A percentile compares a stretch with the other conserved stretches of the same genome.
These are phyloP conservation scores for Madurella mycetomatis DNA, from an alignment of 2,329 filamentous ascomycete species.

Conservation along the genomic window DNA sequence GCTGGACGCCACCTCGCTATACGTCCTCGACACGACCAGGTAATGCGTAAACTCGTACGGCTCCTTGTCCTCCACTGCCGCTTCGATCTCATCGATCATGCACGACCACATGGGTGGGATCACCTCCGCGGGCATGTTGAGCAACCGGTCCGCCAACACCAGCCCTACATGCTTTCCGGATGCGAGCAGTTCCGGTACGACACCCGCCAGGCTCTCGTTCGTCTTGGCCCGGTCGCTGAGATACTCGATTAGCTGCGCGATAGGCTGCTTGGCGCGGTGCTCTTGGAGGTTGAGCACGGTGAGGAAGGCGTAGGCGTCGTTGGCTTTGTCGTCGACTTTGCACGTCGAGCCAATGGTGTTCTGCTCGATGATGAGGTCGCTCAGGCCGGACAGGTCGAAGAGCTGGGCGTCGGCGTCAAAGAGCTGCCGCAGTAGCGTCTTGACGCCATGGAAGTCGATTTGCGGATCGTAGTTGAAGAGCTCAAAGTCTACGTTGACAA, in stretches of 20 bases:
- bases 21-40: slow-evolving; percentile 86
- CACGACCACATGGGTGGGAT: slow-evolving; percentile 92
- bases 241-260: slow-evolving; percentile 69
- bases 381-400: slow-evolving; percentile 81
- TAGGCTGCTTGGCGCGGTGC: slow-evolving; percentile 69
- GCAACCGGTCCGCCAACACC: slow-evolving; percentile 84
- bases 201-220: slow-evolving; percentile 51
- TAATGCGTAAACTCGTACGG: slow-evolving; percentile 93
- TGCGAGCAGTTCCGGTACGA: slow-evolving; percentile 55
- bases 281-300: slow-evolving; percentile 79
- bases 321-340: slow-evolving; percentile 93
- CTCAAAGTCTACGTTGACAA: slow-evolving; percentile 95
- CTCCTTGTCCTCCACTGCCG: slow-evolving; percentile 83
- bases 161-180: slow-evolving; percentile 63
- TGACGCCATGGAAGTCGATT: slow-evolving; percentile 92
- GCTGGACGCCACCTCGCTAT: slow-evolving; percentile 78
- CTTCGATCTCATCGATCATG: slow-evolving; percentile 86
- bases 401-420: slow-evolving; percentile 82
- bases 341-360: slow-evolving; percentile 87
- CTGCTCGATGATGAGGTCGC: slow-evolving; percentile 83
- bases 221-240: slow-evolving; percentile 54
- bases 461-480: slow-evolving; percentile 93
- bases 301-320: slow-evolving; percentile 87
- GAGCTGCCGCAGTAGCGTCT: slow-evolving; percentile 83
- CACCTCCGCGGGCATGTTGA: slow-evolving; percentile 95